Percentiles rank a stretch among this genome's conserved stretches.
phyloP scores from a whole-genome alignment of 768 basidiomycete species.

The Panaeolus papilionaceus region DNA sequence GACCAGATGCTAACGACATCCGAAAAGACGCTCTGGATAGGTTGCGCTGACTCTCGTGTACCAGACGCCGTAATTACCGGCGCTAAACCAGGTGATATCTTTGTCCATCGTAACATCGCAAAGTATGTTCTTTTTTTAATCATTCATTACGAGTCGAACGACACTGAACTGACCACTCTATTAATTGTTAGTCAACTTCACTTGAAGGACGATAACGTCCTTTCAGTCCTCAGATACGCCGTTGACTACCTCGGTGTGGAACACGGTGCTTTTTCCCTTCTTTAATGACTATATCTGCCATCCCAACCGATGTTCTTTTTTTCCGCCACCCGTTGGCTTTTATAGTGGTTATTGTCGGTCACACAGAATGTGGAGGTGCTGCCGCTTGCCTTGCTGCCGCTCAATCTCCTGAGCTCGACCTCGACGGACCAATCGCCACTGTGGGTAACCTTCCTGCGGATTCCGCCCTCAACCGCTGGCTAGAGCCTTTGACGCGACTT shows the following conservation, averaged over 20 bases:
- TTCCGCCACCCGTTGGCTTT: constrained; percentile 25
- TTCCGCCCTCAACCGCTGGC: constrained; percentile 71
- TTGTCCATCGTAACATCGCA: constrained; percentile 87
- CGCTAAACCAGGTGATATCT: constrained; percentile 79
- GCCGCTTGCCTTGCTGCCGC: constrained; percentile 57
- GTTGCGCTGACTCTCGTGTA: constrained; percentile 86
- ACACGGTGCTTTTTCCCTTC: constrained; percentile 66
- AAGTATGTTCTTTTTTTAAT: constrained; percentile 58
- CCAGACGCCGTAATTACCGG: constrained; percentile 78
- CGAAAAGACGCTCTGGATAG: constrained; percentile 75
- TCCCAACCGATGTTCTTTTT: constrained; percentile 38
- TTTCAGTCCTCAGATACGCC: constrained; percentile 78
- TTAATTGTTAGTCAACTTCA: constrained; percentile 66
- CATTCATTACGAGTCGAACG: neutral
- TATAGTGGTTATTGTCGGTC: constrained; percentile 82
- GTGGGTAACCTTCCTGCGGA: constrained; percentile 39
- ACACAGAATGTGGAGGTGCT: constrained; percentile 84
- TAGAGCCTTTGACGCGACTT: constrained; percentile 68
- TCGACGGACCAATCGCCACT: constrained; percentile 39
- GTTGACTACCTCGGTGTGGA: constrained; percentile 72
- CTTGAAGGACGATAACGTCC: constrained; percentile 70
- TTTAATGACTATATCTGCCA: constrained; percentile 25
- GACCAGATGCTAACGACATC: constrained; percentile 15
- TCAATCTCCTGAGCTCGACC: constrained; percentile 37
- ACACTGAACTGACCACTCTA: neutral